These are phyloP conservation scores for Aspergillus taichungensis DNA, from an alignment of 495 filamentous ascomycete species.

Conservation along the genomic window DNA sequence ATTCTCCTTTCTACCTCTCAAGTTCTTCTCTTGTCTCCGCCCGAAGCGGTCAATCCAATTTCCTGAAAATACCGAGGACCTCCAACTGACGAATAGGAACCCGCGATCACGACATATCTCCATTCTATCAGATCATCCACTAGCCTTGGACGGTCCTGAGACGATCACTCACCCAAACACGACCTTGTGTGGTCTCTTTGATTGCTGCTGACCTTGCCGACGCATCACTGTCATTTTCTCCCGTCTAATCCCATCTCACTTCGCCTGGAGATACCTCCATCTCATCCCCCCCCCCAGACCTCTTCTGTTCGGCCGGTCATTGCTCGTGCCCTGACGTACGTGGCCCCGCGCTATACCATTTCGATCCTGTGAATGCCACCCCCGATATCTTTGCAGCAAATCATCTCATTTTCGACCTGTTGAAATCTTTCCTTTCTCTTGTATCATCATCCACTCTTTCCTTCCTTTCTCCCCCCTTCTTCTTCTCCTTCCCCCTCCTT, in stretches of 20 bases:
- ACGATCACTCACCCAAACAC: conserved; percentile 8
- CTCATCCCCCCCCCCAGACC: background rate
- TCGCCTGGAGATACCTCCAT: conserved; percentile 3
- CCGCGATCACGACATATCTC: conserved; percentile 44
- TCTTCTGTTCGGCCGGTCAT: conserved; percentile 5
- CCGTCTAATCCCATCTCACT: background rate
- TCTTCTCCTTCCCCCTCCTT: conserved; percentile 4
- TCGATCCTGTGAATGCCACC: conserved; percentile 5
- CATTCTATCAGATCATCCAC: conserved; percentile 43
- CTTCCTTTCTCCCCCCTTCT: conserved; percentile 1
- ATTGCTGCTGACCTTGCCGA: conserved; percentile 2
- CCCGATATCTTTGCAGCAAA: conserved; percentile 15
- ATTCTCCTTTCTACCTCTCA: background rate
- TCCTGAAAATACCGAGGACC: conserved; percentile 1
- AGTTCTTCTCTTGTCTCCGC: background rate
- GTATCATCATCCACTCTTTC: conserved; percentile 8
- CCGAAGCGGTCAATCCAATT: conserved; percentile 16
- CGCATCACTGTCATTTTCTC: conserved; percentile 3
- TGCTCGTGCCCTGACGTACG: conserved; percentile 15
- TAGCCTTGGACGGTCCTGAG: conserved; percentile 18
- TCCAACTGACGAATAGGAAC: conserved; percentile 21
- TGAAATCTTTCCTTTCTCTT: conserved; percentile 7
- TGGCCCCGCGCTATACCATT: conserved; percentile 27
- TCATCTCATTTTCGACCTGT: conserved; percentile 9
- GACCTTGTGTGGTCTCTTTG: conserved; percentile 4